Evolutionary conservation across 106 monocot genomes (phyloP).

Genomic region (Platanthera guangdongensis): DNA sequence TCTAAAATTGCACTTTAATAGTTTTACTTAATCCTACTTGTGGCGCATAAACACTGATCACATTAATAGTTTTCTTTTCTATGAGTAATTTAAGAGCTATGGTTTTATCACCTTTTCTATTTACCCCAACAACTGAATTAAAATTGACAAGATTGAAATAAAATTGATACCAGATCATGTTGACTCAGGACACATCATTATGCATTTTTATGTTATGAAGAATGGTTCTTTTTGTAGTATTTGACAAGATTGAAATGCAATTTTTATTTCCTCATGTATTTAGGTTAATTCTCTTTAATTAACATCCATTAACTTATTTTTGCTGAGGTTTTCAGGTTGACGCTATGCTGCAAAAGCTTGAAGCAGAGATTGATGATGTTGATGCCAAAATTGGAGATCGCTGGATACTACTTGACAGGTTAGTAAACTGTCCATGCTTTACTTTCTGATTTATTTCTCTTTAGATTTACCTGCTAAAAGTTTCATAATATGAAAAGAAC

Average conservation of each 20-base stretch:
- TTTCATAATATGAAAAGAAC: no score
- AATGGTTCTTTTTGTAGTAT: not conserved
- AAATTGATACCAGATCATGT: no score
- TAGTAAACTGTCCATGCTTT: conserved; percentile 4
- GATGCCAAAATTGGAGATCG: conserved; percentile 88
- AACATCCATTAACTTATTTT: not conserved
- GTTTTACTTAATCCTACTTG: no score
- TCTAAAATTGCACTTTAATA: no score
- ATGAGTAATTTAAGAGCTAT: no score
- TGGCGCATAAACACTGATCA: no score
- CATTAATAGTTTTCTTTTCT: no score
- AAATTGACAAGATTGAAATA: no score
- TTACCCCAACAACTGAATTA: no score
- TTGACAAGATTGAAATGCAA: not conserved
- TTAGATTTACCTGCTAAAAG: no score
- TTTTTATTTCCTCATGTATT: not conserved
- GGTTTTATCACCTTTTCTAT: no score
- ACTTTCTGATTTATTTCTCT: not conserved
- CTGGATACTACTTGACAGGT: conserved; percentile 92
- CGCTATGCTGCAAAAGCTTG: conserved; percentile 79
- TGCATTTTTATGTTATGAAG: not conserved
- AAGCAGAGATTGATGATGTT: conserved; percentile 90
- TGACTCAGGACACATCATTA: no score
- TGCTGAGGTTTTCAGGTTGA: conserved; percentile 46
- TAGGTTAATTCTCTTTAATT: not conserved